Base-by-base conservation (phyloP, 202 grass and related monocot genomes). In the Carex sylvatica region DNA sequence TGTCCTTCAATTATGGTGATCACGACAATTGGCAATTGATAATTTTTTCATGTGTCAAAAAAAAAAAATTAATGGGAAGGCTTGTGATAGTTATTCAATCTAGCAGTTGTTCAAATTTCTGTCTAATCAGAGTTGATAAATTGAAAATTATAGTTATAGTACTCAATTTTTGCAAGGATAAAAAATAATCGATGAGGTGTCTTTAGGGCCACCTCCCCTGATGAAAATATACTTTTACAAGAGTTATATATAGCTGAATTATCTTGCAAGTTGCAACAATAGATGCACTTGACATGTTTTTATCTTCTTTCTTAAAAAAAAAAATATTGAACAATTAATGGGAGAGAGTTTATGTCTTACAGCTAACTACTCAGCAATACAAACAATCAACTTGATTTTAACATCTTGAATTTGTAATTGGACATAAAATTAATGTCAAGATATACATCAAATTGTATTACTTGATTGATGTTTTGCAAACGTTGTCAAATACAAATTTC, bases 211-310 rank as follows among this genome's bases (percentile, higher is more conserved):
- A n/a, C 65, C 26, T 19, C 33, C 49, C 7, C 52, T 58, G 15
- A 77, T 56, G 14, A 56, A 56, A 56, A 55, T 51, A 76, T 76
- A 76, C 26, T 76, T 56, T 8, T 26, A 51, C 42, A 53, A 31
- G 70, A 33, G 51, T 46, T 70, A 16, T 76, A 19, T 59, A 33
- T 55, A 35, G 73, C 30, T 13, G 53, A 36, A 36, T 20, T 77
- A 16, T 58, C 8, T 78, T 78, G 26, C 52, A 78, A 20, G 30
- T 78, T 78, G 26, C 52, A 78, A 20, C 53, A 59, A 78, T 59
- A 60, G 38, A 60, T 78, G 18, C 2, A 78, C 47, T 78, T 78
- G 53, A 77, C 54, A 59, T 78, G 30, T 19, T 78, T 59, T 59
- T 22, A 52, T 75, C 71, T 53, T 74, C 42, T 74, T 55, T 54